Base-by-base conservation (phyloP, 1,284 basidiomycete species). In the Fomitopsis pinicola region DNA sequence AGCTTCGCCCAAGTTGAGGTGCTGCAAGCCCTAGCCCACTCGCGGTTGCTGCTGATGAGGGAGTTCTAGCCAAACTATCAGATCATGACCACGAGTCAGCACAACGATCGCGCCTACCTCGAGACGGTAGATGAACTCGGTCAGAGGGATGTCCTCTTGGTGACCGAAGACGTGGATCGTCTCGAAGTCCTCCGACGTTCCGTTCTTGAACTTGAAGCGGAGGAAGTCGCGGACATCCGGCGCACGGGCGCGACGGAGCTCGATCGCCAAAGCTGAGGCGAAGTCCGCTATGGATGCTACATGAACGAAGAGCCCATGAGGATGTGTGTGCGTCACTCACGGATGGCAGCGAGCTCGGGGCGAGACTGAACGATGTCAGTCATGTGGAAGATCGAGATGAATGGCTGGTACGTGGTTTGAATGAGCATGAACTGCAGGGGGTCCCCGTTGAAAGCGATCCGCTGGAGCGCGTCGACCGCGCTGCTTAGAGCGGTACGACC, bases 181-280 rank as follows among this genome's bases (percentile, higher is more conserved):
- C 68, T 82, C 71, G 77, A 85, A 87, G 67, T 77, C 73, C 62
- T 79, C 80, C 42, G 75, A 68, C 36, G 91, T 89, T 46, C 92
- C 92, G 75, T 95, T 95, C 78, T 86, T 88, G 85, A 94, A 94
- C 75, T 85, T 88, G 80, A 94, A 81, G 68, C 89, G 86, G 71
- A 95, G 76, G 77, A 90, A 89, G 76, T 89, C 87, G 65, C 88
- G 86, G 65, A 83, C 78, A 69, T 91, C 89, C n/a, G 88, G 87
- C 54, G 87, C 82, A 63, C 83, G 80, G 66, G 86, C 83, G 63
- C 86, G 85, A 71, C 86, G 85, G 61, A 95, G 80, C 77, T 95
- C 93, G 66, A 94, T 88, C 50, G 86, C 86, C 55, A 92, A 74
- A 22, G 89, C 88, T 54, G 90, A 89, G 1, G 88, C 88, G 68